Conservation (phyloP, 2,329 filamentous ascomycete genomes). For the Xylariaceae sp. region DNA sequence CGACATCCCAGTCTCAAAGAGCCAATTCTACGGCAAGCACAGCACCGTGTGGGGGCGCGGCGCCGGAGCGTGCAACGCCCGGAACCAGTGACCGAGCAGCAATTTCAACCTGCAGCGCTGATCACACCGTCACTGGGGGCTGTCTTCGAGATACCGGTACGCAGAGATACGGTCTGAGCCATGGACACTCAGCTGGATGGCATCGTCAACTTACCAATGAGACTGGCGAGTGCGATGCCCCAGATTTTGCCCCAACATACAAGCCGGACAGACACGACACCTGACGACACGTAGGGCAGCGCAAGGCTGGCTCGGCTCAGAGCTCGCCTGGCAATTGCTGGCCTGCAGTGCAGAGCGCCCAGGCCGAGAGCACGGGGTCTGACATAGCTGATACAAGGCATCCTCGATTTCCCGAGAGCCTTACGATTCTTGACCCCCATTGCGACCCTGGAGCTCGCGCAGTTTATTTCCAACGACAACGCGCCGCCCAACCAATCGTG, state of each 20-base stretch:
- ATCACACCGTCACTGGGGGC: too few species aligned
- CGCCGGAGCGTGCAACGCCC: constrained; percentile 15
- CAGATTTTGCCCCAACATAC: constrained; percentile 1
- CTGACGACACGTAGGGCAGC: too few species aligned
- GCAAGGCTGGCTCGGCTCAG: too few species aligned
- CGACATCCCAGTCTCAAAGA: constrained; percentile 9
- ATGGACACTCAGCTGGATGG: neutral
- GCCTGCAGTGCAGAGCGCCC: too few species aligned
- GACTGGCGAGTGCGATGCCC: neutral
- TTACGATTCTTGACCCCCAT: too few species aligned
- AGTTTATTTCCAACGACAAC: constrained; percentile 7
- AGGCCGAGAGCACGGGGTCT: neutral
- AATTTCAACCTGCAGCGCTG: constrained; percentile 13
- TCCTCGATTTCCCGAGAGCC: neutral
- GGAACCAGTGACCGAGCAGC: constrained; percentile 12
- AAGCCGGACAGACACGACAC: too few species aligned
- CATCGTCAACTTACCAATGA: too few species aligned
- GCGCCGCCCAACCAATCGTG: neutral
- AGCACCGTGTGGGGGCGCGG: constrained; percentile 11
- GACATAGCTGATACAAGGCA: neutral
- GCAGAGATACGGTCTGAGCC: neutral
- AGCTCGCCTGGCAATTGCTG: too few species aligned
- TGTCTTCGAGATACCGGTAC: neutral
- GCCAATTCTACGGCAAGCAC: constrained; percentile 10
- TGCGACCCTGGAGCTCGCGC: constrained; percentile 2